Evolutionary conservation across 768 basidiomycete species (phyloP), one percentile per base, ranked within the genome.

Genomic region (Postia placenta): DNA sequence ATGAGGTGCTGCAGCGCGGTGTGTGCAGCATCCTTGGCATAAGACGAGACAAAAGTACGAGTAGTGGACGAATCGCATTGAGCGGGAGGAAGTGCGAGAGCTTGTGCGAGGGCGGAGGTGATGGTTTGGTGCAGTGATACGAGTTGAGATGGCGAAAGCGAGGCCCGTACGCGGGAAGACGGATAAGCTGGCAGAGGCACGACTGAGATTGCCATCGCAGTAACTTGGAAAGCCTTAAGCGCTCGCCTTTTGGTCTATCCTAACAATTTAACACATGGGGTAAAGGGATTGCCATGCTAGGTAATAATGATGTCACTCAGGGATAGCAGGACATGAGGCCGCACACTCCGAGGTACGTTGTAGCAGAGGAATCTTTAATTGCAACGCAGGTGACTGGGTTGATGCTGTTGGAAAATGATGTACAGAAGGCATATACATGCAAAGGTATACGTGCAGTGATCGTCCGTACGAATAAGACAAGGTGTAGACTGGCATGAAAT

Each of bases 121-220:
- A 87, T 73, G 15, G 71, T 70, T 27, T 54, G 57, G 46, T 79
- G 66, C n/a, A 85, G 64, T 1, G 63, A 67, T 0, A 73, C 70
- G 0, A 76, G 61, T 49, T 82, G 80, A 1, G 78, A 76, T 1
- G 80, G 69, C 0, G 79, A 69, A 2, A 85, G 63, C 0, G 70
- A 60, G 36, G 75, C 76, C 38, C 76, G 69, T 1, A 74, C 65
- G 9, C 69, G 62, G 3, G 66, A 63, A 3, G 81, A 78, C 6
- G 84, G 84, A 60, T 81, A 85, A 11, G 63, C 56, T 1, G 84
- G 79, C 30, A 81, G 67, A n/a, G 65, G 63, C 40, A 56, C 50
- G 6, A 67, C 59, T 9, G 54, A 49, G 64, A 72, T 67, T 33
- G 46, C 46, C 46, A 47, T 47, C 9, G 28, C 33, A 35, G 11